Base-by-base conservation (phyloP, 2,329 filamentous ascomycete species). In the Ceratocystis huliohia region DNA sequence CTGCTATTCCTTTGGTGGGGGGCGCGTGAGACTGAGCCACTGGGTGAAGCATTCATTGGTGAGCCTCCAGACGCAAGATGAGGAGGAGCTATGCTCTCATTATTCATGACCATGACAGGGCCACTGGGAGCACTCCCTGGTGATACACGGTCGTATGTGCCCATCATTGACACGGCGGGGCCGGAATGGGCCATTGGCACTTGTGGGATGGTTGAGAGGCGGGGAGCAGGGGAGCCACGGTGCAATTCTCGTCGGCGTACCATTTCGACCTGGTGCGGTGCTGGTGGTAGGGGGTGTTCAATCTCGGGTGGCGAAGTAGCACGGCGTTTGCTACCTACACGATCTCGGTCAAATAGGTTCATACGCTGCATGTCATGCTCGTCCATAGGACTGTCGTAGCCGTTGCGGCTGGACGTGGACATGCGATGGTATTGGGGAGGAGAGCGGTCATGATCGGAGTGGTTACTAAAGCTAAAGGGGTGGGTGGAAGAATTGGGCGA, bases 241-340 rank as follows among this genome's bases (percentile, higher is more conserved):
- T 78, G 77, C 7, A 74, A 73, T 6, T 83, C 81, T 13, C 80
- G 78, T 64, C 81, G 79, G 66, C 81, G 78, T 53, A 78, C 70
- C 66, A 78, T 70, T 45, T 82, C 81, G 61, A 74, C 75, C 33
- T 78, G 76, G 37, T 75, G 74, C 1, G 74, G 68, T 37, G 78
- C 72, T 17, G 71, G 74, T 66, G 76, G 75, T n/a, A 77, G 70
- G 20, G 75, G 71, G 5, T 76, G 72, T 33, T 83, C 81, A 10
- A 81, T 80, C 2, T 76, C 74, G 0, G 78, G 79, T 0, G 82
- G 82, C 30, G 82, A 84, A 0, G 81, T 81, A 1, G 82, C 82
- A 48, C 82, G 77, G 61, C 82, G 78, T 74, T 85, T 85, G 68
- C 79, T 79, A 5, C 81, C 80, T 7, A 80, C 70, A 69, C 78